These are phyloP conservation scores for Mycena filopes DNA, from an alignment of 768 basidiomycete species.

Conservation along the genomic window DNA sequence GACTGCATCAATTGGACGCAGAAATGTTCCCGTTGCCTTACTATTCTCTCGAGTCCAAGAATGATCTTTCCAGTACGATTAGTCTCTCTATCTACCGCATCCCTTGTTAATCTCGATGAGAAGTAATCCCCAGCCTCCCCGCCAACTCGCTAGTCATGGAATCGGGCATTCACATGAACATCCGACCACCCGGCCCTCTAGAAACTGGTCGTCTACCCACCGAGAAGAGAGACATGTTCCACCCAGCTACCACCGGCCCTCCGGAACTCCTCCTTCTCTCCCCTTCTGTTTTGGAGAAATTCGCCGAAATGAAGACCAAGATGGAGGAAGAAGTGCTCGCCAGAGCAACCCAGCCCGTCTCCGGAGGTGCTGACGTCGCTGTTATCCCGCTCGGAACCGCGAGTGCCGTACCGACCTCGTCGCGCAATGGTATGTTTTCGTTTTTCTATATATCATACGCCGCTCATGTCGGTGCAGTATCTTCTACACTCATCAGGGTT, in stretches of 20 bases:
- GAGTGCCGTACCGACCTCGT: constrained; percentile 85
- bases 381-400: constrained; percentile 90
- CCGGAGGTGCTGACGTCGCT: constrained; percentile 69
- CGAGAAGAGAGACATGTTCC: constrained; percentile 50
- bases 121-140: constrained; percentile 60
- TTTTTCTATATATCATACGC: neutral
- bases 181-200: constrained; percentile 62
- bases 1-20: constrained; percentile 76
- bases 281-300: constrained; percentile 47
- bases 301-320: constrained; percentile 49
- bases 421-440: constrained; percentile 78
- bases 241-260: constrained; percentile 43
- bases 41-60: constrained; percentile 55
- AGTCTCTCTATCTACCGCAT: neutral
- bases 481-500: constrained; percentile 79
- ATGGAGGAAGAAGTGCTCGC: constrained; percentile 38
- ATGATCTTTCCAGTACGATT: constrained; percentile 50
- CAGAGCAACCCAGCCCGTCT: constrained; percentile 22
- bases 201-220: constrained; percentile 40
- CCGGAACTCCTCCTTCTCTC: constrained; percentile 44
- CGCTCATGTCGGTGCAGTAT: constrained; percentile 57
- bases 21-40: constrained; percentile 79
- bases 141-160: constrained; percentile 54
- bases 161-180: constrained; percentile 50
- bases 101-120: neutral